Base-by-base conservation (phyloP, 208 protist genomes). In the Leishmania martiniquensis region DNA sequence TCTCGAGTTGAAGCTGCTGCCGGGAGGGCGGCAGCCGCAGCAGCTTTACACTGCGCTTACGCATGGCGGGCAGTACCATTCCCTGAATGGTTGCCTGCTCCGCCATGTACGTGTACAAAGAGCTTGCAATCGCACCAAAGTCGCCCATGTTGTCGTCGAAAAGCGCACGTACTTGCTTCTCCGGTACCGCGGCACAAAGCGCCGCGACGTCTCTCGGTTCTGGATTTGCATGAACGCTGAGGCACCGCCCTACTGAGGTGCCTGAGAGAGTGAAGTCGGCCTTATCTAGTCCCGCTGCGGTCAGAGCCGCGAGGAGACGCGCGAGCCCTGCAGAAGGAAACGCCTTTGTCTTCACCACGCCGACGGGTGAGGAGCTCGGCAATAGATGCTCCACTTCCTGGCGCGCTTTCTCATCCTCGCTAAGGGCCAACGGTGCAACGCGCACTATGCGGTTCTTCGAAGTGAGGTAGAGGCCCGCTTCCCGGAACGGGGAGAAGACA, bases 381-480 rank as follows among this genome's bases (percentile, higher is more conserved):
- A 83, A 76, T 13, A 83, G 12, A 34, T 6, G 25, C 34, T 69
- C 55, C 32, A 83, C 52, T 39, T 83, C 66, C 51, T 76, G 55
- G 20, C 59, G 65, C 22, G 2, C 59, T 25, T 29, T 55, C 20
- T 77, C 79, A 37, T 79, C 79, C 12, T 2, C 1, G 59, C 75
- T 83, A 5, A 57, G 47, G 34, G 62, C 22, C 32, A 78, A 3
- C 13, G 68, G 37, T 7, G 74, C 74, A 7, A 51, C 71, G 52
- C 76, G 74, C 5, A 76, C 74, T 39, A 39, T 39, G 1, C 60
- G 74, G 15, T 83, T 79, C 32, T 45, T 54, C 1, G n/a, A 32
- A 20, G n/a, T 55, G 15, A 70, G 52, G 69, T 72, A 83, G 32
- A 83, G 69, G 2, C 74, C 57, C 1, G 79, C 79, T 34, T 78